Percentiles rank a stretch among this genome's conserved stretches.
Evolutionary conservation across 805 yeast genomes (phyloP).

Genomic region (Kodamaea nitidulidarum): DNA sequence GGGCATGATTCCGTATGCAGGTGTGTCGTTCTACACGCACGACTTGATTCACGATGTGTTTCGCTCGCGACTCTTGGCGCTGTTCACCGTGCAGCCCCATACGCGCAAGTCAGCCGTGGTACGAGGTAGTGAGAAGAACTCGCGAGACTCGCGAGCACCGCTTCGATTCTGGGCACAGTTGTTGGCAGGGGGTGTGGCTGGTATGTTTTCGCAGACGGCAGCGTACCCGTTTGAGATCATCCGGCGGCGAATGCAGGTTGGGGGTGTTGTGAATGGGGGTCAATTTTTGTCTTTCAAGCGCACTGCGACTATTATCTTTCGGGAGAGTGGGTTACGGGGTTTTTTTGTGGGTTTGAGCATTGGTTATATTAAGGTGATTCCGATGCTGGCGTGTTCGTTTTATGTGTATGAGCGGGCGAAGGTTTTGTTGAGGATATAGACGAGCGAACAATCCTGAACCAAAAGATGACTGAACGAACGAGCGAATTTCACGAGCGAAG

Average conservation of each 20-base stretch:
- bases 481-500: too few species aligned
- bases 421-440: conserved; percentile 53
- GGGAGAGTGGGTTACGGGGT: conserved; percentile 78
- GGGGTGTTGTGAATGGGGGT: conserved; percentile 66
- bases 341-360: conserved; percentile 92
- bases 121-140: conserved; percentile 21
- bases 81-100: conserved; percentile 42
- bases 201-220: conserved; percentile 91
- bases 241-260: conserved; percentile 93
- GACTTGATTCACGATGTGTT: conserved; percentile 86
- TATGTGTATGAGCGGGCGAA: conserved; percentile 90
- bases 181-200: conserved; percentile 93
- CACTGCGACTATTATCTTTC: conserved; percentile 58
- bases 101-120: conserved; percentile 8
- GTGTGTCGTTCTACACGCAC: conserved; percentile 93
- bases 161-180: conserved; percentile 89
- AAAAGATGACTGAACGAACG: too few species aligned
- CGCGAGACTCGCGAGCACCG: conserved; percentile 53
- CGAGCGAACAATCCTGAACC: too few species aligned
- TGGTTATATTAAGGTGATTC: conserved; percentile 91
- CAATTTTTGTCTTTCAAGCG: conserved; percentile 49
- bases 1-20: conserved; percentile 98
- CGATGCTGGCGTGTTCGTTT: conserved; percentile 96
- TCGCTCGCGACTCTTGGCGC: conserved; percentile 53
- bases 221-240: conserved; percentile 96